These are phyloP conservation scores for Inonotus obliquus DNA, from an alignment of 1,284 basidiomycete species.

Conservation along the genomic window DNA sequence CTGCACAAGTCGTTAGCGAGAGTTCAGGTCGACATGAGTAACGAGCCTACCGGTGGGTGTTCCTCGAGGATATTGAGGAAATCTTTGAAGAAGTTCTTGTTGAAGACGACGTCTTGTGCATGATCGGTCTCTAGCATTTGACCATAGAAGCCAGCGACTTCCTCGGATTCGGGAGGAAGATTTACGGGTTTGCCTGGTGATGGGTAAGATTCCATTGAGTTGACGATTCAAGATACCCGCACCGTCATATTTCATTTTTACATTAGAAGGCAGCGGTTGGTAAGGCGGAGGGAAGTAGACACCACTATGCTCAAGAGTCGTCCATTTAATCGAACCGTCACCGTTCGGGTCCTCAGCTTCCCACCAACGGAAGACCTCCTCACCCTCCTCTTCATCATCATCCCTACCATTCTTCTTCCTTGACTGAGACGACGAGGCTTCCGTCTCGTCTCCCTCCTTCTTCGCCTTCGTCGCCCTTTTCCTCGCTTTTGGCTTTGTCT, in stretches of 20 bases:
- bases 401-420: constrained; percentile 39
- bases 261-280: constrained; percentile 74
- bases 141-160: constrained; percentile 96
- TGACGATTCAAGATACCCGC: constrained; percentile 20
- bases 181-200: constrained; percentile 68
- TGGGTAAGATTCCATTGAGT: constrained; percentile 18
- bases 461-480: constrained; percentile 31
- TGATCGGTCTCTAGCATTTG: constrained; percentile 94
- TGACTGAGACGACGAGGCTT: constrained; percentile 31
- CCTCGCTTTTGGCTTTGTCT: constrained; percentile 25
- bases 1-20: constrained; percentile 31
- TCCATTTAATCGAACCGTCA: constrained; percentile 86
- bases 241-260: constrained; percentile 98
- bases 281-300: constrained; percentile 97
- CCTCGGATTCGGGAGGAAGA: constrained; percentile 85
- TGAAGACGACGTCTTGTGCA: constrained; percentile 84
- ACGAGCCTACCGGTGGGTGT: constrained; percentile 76
- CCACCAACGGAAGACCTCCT: constrained; percentile 84
- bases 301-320: constrained; percentile 88
- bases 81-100: constrained; percentile 95
- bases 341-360: constrained; percentile 60
- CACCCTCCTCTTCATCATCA: constrained; percentile 59
- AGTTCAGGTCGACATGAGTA: not conserved
- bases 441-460: constrained; percentile 27
- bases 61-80: constrained; percentile 77